phyloP scores from a whole-genome alignment of 1,284 basidiomycete genomes.

The Pseudozyma tsukubaensis region DNA sequence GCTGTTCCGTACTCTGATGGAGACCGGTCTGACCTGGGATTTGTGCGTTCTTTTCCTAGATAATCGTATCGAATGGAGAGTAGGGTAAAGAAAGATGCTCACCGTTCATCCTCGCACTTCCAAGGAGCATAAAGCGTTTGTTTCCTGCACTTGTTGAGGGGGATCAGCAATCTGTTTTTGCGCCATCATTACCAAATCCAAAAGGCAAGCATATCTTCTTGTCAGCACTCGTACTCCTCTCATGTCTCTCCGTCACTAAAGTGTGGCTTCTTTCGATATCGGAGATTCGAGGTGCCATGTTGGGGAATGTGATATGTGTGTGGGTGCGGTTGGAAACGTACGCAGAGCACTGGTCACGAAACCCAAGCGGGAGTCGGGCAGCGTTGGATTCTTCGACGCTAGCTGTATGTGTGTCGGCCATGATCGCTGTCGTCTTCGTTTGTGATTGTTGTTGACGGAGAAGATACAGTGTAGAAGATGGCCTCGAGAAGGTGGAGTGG shows the following conservation, averaged over 20 bases:
- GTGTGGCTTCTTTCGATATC: too few species aligned
- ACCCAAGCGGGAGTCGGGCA: conserved; percentile 81
- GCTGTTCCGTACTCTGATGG: too few species aligned
- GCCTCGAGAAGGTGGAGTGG: neutral
- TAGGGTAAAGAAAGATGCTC: conserved; percentile 18
- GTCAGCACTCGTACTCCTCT: conserved; percentile 1
- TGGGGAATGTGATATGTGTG: too few species aligned
- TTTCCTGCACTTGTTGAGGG: conserved; percentile 83
- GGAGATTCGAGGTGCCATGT: too few species aligned
- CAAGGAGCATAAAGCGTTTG: conserved; percentile 80
- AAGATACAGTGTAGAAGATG: neutral
- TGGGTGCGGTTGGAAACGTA: too few species aligned
- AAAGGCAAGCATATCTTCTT: neutral
- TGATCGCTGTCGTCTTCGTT: conserved; percentile 12
- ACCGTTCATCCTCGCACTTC: conserved; percentile 83
- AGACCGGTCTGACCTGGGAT: too few species aligned
- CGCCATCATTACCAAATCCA: neutral
- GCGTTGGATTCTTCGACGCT: conserved; percentile 85
- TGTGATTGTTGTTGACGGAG: neutral
- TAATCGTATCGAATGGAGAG: too few species aligned
- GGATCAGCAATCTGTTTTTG: conserved; percentile 79
- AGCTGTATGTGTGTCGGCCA: conserved; percentile 73
- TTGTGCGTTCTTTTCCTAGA: too few species aligned
- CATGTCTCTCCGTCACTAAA: too few species aligned
- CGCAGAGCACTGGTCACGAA: conserved; percentile 92